These are phyloP conservation scores for Populus nigra DNA, from an alignment of 345 rosid species.

Conservation along the genomic window DNA sequence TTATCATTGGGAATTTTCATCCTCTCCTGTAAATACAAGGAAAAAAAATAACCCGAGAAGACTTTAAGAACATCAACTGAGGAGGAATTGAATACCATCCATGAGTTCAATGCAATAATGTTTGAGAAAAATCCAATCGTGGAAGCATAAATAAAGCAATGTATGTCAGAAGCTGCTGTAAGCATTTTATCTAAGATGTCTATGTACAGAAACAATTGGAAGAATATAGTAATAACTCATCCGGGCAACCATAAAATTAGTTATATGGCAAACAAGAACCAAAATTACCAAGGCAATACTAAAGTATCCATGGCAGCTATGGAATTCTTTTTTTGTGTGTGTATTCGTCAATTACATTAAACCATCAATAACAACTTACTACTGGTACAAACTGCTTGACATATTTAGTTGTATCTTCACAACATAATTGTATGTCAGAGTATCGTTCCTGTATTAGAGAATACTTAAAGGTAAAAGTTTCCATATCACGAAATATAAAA, in stretches of 20 bases:
- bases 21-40: constrained; percentile 56
- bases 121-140: not conserved
- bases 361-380: too few relatives aligned
- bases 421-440: too few relatives aligned
- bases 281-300: not conserved
- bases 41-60: not conserved
- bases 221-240: not conserved
- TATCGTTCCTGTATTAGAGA: too few relatives aligned
- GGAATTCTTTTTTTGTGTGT: not conserved
- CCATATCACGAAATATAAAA: too few relatives aligned
- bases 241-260: not conserved
- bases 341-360: too few relatives aligned
- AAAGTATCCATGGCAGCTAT: not conserved
- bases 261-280: not conserved
- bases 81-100: not conserved
- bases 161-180: not conserved
- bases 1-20: constrained; percentile 76
- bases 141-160: not conserved
- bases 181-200: not conserved
- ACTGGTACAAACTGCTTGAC: too few relatives aligned
- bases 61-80: not conserved
- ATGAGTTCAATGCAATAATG: not conserved
- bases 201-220: not conserved
- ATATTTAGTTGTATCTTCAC: too few relatives aligned
- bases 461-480: too few relatives aligned